Percentiles rank a stretch among this genome's conserved stretches.
Conservation (phyloP, 1,284 basidiomycete species). For the Pyrrhoderma lamaoense region DNA sequence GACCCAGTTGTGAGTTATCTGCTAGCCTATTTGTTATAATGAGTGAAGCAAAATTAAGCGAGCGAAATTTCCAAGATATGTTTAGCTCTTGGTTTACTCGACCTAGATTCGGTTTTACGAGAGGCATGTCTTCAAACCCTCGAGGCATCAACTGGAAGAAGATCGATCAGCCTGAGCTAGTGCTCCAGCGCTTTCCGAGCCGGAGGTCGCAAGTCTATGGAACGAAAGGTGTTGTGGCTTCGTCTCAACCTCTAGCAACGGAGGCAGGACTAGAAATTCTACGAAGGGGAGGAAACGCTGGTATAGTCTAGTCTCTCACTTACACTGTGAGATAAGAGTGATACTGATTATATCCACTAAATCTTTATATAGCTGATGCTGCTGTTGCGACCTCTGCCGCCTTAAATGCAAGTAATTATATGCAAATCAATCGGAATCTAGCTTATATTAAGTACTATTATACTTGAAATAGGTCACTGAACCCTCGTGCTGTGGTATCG, state of each 20-base stretch:
- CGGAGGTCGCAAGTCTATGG: constrained; percentile 75
- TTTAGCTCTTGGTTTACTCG: too few relatives aligned
- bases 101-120: too few relatives aligned
- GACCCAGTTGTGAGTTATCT: too few relatives aligned
- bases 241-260: constrained; percentile 86
- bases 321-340: neutral
- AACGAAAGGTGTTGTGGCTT: constrained; percentile 82
- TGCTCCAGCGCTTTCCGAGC: constrained; percentile 57
- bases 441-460: too few relatives aligned
- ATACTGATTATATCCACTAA: too few relatives aligned
- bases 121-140: constrained; percentile 2
- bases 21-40: too few relatives aligned
- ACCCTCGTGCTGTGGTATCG: constrained; percentile 74
- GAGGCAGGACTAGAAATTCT: constrained; percentile 87
- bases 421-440: too few relatives aligned
- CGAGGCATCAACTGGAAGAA: constrained; percentile 60
- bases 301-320: constrained; percentile 29
- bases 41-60: too few relatives aligned
- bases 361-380: constrained; percentile 48
- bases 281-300: constrained; percentile 87
- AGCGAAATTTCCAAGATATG: too few relatives aligned
- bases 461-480: constrained; percentile 51
- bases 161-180: constrained; percentile 52
- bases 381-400: constrained; percentile 81
- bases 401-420: constrained; percentile 42